These are phyloP conservation scores for Parafenestella ontariensis DNA, from an alignment of 2,329 filamentous ascomycete genomes.

Conservation along the genomic window DNA sequence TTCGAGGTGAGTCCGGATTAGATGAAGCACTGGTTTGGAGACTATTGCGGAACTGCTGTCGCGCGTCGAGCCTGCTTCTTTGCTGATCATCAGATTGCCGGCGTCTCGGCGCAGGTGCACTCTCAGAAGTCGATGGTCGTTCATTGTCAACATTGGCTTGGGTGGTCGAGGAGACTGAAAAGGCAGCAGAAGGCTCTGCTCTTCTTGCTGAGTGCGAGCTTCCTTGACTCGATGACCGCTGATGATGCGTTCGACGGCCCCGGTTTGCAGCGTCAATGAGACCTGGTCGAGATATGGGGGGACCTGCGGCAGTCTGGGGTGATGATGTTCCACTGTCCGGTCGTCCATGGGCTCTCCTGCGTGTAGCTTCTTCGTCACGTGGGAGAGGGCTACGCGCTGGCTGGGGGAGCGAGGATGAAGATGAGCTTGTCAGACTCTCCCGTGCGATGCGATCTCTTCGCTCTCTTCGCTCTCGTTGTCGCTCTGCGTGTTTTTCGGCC, in stretches of 20 bases:
- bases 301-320: conserved; percentile 43
- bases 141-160: conserved; percentile 65
- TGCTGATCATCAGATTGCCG: conserved; percentile 53
- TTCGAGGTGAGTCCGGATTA: conserved; percentile 39
- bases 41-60: conserved; percentile 42
- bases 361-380: conserved; percentile 37
- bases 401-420: conserved; percentile 31
- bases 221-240: conserved; percentile 57
- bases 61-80: conserved; percentile 52
- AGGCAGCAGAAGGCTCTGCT: conserved; percentile 37
- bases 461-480: conserved; percentile 54
- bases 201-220: conserved; percentile 50
- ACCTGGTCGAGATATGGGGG: conserved; percentile 57
- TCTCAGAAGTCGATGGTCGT: conserved; percentile 37
- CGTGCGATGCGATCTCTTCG: conserved; percentile 43
- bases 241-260: conserved; percentile 38
- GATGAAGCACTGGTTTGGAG: conserved; percentile 34
- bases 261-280: conserved; percentile 53
- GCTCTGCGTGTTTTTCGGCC: conserved; percentile 65
- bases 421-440: conserved; percentile 46
- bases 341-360: conserved; percentile 42
- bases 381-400: conserved; percentile 34
- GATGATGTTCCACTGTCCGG: conserved; percentile 46
- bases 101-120: conserved; percentile 34
- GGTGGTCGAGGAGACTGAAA: conserved; percentile 35